These are phyloP conservation scores for Podospora comata DNA, from an alignment of 495 filamentous ascomycete species.

Conservation along the genomic window DNA sequence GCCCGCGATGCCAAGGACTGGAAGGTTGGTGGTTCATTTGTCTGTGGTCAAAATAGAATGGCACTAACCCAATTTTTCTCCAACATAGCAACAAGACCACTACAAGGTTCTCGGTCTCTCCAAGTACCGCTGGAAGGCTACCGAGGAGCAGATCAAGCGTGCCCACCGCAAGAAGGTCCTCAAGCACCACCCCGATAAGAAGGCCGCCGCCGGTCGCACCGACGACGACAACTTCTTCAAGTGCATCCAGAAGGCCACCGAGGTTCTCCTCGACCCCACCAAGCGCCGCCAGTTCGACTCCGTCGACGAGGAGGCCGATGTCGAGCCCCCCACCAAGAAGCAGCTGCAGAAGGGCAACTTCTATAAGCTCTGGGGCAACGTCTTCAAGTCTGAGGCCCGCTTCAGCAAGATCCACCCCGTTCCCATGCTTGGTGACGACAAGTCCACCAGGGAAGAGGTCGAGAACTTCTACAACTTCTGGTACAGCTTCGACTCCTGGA, in stretches of 20 bases:
- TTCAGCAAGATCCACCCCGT: slow-evolving; percentile 91
- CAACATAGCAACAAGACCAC: slow-evolving; percentile 80
- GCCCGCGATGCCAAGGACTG: slow-evolving; percentile 95
- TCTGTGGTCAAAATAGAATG: not conserved
- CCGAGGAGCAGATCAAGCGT: slow-evolving; percentile 96
- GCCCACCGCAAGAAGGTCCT: slow-evolving; percentile 99
- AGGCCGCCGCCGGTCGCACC: slow-evolving; percentile 78
- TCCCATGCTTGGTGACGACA: slow-evolving; percentile 78
- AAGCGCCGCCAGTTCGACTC: slow-evolving; percentile 96
- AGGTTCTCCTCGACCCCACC: slow-evolving; percentile 84
- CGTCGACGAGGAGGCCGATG: slow-evolving; percentile 87
- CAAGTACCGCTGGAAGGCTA: slow-evolving; percentile 86
- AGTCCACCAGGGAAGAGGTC: slow-evolving; percentile 81
- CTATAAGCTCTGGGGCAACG: slow-evolving; percentile 86
- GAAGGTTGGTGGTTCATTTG: slow-evolving; percentile 63
- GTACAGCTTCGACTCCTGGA: slow-evolving; percentile 99
- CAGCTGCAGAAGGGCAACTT: slow-evolving; percentile 77
- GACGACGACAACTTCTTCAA: slow-evolving; percentile 99
- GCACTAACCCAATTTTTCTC: slow-evolving; percentile 28
- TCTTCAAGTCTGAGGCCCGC: slow-evolving; percentile 85
- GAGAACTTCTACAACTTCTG: slow-evolving; percentile 98
- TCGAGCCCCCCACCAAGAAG: slow-evolving; percentile 91
- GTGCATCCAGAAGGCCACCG: slow-evolving; percentile 97
- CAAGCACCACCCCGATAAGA: slow-evolving; percentile 98
- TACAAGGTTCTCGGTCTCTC: slow-evolving; percentile 93